These are phyloP conservation scores for Quercus suber DNA, from an alignment of 306 rosid genomes.

Conservation along the genomic window DNA sequence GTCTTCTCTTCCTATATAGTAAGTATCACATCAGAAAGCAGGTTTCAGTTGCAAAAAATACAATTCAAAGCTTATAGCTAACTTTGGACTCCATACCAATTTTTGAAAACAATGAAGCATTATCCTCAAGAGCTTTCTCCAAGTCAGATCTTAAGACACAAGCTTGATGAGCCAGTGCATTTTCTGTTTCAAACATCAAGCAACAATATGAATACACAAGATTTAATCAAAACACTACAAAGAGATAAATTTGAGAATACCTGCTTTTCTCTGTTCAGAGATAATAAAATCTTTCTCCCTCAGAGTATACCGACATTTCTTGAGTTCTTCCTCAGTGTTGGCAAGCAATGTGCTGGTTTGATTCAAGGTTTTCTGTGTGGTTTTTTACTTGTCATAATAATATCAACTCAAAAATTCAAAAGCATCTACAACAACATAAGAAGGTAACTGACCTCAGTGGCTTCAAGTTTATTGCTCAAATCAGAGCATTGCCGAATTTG, in stretches of 20 bases:
- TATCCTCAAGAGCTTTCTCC: constrained; percentile 81
- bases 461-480: constrained; percentile 72
- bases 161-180: constrained; percentile 86
- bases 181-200: constrained; percentile 52
- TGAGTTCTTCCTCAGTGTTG: constrained; percentile 66
- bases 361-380: constrained; percentile 58
- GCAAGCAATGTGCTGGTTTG: constrained; percentile 65
- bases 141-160: constrained; percentile 68
- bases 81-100: constrained; percentile 51
- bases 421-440: constrained; percentile 2
- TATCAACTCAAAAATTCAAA: neutral
- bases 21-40: neutral
- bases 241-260: constrained; percentile 28
- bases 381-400: constrained; percentile 8
- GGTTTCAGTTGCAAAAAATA: neutral
- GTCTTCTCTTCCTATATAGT: constrained; percentile 76
- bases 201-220: constrained; percentile 1
- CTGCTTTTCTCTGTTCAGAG: constrained; percentile 88
- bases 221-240: neutral
- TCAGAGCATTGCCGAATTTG: constrained; percentile 69
- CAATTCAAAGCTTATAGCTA: neutral
- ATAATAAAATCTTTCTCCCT: constrained; percentile 76
- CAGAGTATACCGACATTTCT: constrained; percentile 59
- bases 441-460: constrained; percentile 64
- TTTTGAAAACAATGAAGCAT: constrained; percentile 67